A percentile compares a stretch with the other conserved stretches of the same genome.
These are phyloP conservation scores for Tulasnella sp. DNA, from an alignment of 768 basidiomycete species.

Conservation along the genomic window DNA sequence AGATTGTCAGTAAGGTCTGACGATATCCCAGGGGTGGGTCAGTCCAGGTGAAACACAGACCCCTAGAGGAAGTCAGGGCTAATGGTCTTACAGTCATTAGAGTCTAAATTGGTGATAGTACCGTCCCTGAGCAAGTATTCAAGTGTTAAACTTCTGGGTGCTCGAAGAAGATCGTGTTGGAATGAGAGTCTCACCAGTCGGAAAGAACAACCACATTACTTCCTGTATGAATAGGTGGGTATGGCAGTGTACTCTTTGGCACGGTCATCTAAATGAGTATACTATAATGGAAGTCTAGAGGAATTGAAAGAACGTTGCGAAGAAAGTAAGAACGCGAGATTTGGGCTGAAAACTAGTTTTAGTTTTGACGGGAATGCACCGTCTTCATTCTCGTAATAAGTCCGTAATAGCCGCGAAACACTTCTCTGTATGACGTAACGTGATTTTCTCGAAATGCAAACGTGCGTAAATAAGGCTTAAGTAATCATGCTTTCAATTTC, in stretches of 20 bases:
- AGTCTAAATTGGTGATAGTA: constrained; percentile 86
- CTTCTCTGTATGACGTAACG: too few relatives aligned
- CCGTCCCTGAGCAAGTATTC: constrained; percentile 24
- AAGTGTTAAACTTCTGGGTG: neutral
- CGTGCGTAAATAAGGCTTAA: too few relatives aligned
- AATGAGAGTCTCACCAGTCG: constrained; percentile 56
- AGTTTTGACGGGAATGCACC: too few relatives aligned
- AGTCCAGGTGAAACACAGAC: neutral
- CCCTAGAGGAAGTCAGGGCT: neutral
- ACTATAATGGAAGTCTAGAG: too few relatives aligned
- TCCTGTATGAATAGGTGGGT: constrained; percentile 65
- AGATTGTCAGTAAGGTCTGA: constrained; percentile 80
- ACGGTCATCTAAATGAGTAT: too few relatives aligned
- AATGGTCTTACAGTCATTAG: constrained; percentile 65
- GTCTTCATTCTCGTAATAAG: too few relatives aligned
- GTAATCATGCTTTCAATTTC: too few relatives aligned
- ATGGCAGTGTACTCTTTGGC: constrained; percentile 60
- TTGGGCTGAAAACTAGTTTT: too few relatives aligned
- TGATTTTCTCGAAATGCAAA: too few relatives aligned
- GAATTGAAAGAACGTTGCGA: too few relatives aligned
- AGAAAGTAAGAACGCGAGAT: too few relatives aligned
- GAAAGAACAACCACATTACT: constrained; percentile 78
- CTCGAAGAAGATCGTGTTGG: neutral
- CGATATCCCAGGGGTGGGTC: neutral
- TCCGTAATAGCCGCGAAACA: too few relatives aligned